Conservation (phyloP, 2,329 filamentous ascomycete species). For the Graphilbum ipis-grandicollis region DNA sequence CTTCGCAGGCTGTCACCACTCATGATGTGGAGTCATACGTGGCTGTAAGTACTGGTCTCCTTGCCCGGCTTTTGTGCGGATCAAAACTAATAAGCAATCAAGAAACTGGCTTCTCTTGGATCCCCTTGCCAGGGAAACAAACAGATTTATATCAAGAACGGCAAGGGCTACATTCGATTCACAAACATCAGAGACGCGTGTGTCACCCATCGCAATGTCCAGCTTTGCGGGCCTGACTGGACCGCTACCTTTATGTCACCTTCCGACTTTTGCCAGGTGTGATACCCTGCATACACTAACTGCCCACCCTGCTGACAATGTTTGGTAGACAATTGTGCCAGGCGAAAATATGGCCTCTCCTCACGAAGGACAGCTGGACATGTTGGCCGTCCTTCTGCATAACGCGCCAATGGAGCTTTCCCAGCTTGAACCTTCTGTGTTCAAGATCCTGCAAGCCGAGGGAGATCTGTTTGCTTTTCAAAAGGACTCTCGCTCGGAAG, state of each 20-base stretch:
- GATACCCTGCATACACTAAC: not conserved
- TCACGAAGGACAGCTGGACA: constrained; percentile 37
- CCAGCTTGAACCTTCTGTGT: constrained; percentile 20
- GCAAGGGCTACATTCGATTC: constrained; percentile 36
- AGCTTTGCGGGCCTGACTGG: constrained; percentile 27
- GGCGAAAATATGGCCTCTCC: constrained; percentile 17
- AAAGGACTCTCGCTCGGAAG: constrained; percentile 20
- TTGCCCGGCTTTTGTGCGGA: not conserved
- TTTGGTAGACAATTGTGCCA: constrained; percentile 13
- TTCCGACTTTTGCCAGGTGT: constrained; percentile 24
- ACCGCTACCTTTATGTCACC: constrained; percentile 24
- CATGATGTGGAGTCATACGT: constrained; percentile 26
- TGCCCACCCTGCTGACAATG: not conserved
- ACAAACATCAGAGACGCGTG: constrained; percentile 43
- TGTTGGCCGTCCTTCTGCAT: constrained; percentile 21
- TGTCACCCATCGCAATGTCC: constrained; percentile 27
- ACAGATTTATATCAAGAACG: constrained; percentile 18
- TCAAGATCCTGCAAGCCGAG: constrained; percentile 24
- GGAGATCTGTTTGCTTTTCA: constrained; percentile 37
- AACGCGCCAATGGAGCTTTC: constrained; percentile 6
- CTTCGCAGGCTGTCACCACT: constrained; percentile 13
- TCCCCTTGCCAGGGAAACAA: constrained; percentile 19
- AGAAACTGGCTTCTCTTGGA: constrained; percentile 23
- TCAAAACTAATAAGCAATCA: constrained; percentile 7
- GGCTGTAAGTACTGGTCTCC: constrained; percentile 17